Base-by-base conservation (phyloP, 805 yeast species). In the Monosporozyma siamensis region DNA sequence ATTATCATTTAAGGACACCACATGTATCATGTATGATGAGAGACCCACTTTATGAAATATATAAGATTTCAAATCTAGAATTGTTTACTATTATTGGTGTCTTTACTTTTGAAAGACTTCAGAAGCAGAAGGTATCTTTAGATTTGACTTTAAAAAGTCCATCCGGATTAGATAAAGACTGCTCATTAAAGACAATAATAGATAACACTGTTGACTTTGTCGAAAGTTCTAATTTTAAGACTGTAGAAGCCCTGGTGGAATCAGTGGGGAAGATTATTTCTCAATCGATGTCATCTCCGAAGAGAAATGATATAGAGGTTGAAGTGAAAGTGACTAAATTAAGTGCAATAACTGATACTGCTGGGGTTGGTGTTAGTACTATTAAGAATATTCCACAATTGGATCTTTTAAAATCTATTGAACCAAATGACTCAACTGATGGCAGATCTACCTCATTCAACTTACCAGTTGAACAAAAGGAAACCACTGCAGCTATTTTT, bases 211-310 rank as follows among this genome's bases (percentile, higher is more conserved):
- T 72, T 0, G 53, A 55, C 0, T 84, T 79, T 52, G 83, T 87
- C n/a, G 95, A 84, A 54, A 58, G 56, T n/a, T 74, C 95, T 1
- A 77, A 78, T 48, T 92, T 86, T 66, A 82, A 85, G 54, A 92
- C 99, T 0, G 94, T 92, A 1, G 99, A 92, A 58, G 96, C 97
- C 0, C 69, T 92, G 38, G 95, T 85, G 3, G 74, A 78, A 45
- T 74, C 78, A 9, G 81, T 86, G 22, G 80, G 86, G 3, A 79
- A 78, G 48, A 56, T 76, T 38, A 65, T 80, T 2, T 65, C 75
- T 29, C 68, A 70, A 44, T 58, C 67, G 31, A 60, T 69, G 36
- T 49, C 48, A n/a, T 8, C 30, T 6, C 32, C 22, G 9, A n/a
- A 10, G 12, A 23, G 22, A 12, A 20, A 32, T 17, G 35, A 24